Conservation (phyloP, 2,329 filamentous ascomycete genomes). For the Fonsecaea erecta region DNA sequence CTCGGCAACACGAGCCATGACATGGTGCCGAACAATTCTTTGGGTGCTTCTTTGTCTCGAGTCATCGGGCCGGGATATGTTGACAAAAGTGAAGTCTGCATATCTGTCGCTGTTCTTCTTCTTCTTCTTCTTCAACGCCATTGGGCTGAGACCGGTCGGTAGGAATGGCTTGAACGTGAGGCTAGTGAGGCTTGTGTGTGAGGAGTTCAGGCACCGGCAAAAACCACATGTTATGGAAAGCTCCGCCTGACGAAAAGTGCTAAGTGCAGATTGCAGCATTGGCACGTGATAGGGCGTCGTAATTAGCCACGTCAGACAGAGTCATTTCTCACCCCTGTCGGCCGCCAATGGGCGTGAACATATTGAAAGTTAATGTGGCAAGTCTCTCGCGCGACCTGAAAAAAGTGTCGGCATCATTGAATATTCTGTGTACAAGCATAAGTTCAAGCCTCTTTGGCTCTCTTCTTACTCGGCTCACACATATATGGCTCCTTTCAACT, state of each 20-base stretch:
- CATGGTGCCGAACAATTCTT: slow-evolving; percentile 22
- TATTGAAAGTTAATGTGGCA: background rate
- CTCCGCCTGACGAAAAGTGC: background rate
- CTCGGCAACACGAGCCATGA: slow-evolving; percentile 19
- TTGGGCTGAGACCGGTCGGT: background rate
- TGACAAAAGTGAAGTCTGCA: slow-evolving; percentile 6
- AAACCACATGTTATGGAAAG: too few species aligned
- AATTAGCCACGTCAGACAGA: background rate
- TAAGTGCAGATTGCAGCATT: too few species aligned
- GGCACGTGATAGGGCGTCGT: too few species aligned
- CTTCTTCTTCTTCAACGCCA: background rate
- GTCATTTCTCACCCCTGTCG: background rate
- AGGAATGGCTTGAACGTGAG: too few species aligned
- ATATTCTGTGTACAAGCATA: background rate
- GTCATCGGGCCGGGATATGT: slow-evolving; percentile 19
- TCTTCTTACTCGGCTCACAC: background rate
- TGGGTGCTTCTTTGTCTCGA: slow-evolving; percentile 9
- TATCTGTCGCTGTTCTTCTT: background rate
- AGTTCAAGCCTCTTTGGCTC: too few species aligned
- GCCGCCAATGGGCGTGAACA: background rate
- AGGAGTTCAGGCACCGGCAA: background rate
- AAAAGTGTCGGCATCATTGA: slow-evolving; percentile 32
- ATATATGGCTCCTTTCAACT: slow-evolving; percentile 1
- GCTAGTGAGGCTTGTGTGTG: too few species aligned
- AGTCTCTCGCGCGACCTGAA: slow-evolving; percentile 12